Evolutionary conservation across 257 asterid species (phyloP), one percentile per base, ranked within the genome.

Genomic region (Plantago major): DNA sequence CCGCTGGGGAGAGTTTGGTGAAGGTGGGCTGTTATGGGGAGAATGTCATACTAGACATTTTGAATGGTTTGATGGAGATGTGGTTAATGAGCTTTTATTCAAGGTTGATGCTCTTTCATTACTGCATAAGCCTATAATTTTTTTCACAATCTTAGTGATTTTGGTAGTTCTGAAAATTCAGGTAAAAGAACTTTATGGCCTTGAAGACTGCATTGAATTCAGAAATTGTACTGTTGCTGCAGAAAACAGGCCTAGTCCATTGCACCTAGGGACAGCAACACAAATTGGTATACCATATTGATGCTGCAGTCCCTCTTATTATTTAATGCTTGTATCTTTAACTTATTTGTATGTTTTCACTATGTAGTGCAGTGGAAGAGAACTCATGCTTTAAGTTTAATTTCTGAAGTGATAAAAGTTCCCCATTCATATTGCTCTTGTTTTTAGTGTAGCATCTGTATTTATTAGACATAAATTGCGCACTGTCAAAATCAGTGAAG

Each of bases 1-100:
- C 67, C 91, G 95, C 48, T 92, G 99, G 99, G 91, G 96, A 58
- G 99, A 89, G 83, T 92, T 83, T 80, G 99, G 99, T 69, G 96
- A 92, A 81, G 97, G 97, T 63, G 99, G 99, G 64, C 75, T 92
- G 46, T 68, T 92, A 76, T 89, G 99, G 97, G 97, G 99, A 62
- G 99, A 92, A 82, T 89, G 99, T 63, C 80, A 64, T 64, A 71
- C 87, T 63, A 85, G 96, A 75, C 76, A 85, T 64, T 80, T 76
- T 69, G 97, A 92, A 67, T 92, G 99, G 99, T 84, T 89, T 70
- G 84, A 78, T 61, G 91, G 95, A 42, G 69, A 83, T 83, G 85
- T 86, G 3, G 76, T 80, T 5, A 58, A 83, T 42, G 85, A 78
- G 77, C 85, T 92, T 71, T 65, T 92, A 76, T 80, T 63, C 51